phyloP scores from a whole-genome alignment of 306 rosid species.

The Clitoria ternatea region DNA sequence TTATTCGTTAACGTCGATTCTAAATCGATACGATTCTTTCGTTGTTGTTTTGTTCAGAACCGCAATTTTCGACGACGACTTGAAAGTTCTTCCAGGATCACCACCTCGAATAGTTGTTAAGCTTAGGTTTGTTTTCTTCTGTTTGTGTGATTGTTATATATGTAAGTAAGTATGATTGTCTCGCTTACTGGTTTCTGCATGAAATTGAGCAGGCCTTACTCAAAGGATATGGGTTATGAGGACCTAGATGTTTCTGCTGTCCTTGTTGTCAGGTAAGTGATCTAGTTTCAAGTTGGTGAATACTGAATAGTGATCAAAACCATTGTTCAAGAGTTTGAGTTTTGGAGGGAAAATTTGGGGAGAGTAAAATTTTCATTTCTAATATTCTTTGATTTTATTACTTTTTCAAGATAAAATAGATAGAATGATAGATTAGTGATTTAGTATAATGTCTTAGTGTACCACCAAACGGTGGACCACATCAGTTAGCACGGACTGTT shows the following conservation, averaged over 20 bases:
- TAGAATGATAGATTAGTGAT: too few relatives aligned
- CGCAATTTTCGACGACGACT: conserved; percentile 87
- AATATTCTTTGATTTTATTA: too few relatives aligned
- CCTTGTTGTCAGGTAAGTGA: conserved; percentile 69
- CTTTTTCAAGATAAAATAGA: too few relatives aligned
- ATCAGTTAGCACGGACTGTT: too few relatives aligned
- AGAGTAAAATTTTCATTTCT: too few relatives aligned
- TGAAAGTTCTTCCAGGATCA: conserved; percentile 50
- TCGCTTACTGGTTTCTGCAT: conserved; percentile 13
- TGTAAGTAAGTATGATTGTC: too few relatives aligned
- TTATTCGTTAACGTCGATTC: neutral
- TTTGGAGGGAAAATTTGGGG: too few relatives aligned
- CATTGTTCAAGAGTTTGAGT: too few relatives aligned
- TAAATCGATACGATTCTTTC: neutral
- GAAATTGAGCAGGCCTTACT: conserved; percentile 64
- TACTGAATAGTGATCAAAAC: too few relatives aligned
- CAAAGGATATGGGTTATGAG: conserved; percentile 90
- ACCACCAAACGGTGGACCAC: too few relatives aligned
- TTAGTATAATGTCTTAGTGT: too few relatives aligned
- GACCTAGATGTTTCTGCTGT: conserved; percentile 75
- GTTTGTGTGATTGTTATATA: neutral
- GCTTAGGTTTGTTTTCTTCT: conserved; percentile 50
- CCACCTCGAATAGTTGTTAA: conserved; percentile 59
- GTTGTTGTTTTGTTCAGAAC: conserved; percentile 34
- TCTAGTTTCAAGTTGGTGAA: too few relatives aligned